phyloP scores from a whole-genome alignment of 2,329 filamentous ascomycete species.

The Penicillium concentricum region DNA sequence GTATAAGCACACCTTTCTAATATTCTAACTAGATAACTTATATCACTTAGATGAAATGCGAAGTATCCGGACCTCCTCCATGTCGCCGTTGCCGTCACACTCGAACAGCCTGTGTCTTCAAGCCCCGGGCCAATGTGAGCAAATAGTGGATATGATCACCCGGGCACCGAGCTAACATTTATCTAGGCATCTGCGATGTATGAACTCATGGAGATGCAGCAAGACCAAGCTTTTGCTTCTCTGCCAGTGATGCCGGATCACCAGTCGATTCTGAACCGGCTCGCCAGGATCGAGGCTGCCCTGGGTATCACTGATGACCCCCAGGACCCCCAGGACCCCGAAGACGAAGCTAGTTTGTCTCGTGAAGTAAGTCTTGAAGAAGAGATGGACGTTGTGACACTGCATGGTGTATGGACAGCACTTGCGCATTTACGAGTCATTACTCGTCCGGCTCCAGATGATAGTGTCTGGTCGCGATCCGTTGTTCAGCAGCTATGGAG shows the following conservation, averaged over 20 bases:
- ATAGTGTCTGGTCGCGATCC: constrained; percentile 24
- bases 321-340: constrained; percentile 5
- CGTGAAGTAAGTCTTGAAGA: constrained; percentile 17
- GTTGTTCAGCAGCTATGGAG: constrained; percentile 27
- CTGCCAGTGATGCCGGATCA: constrained; percentile 12
- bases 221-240: constrained; percentile 3
- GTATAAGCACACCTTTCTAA: constrained; percentile 8
- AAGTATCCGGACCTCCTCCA: constrained; percentile 28
- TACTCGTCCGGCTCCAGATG: constrained; percentile 20
- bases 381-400: constrained; percentile 7
- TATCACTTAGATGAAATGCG: constrained; percentile 29
- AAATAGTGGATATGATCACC: background rate
- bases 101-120: constrained; percentile 26
- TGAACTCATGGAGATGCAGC: constrained; percentile 15
- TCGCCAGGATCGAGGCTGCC: constrained; percentile 26
- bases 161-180: background rate
- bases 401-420: constrained; percentile 23
- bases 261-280: constrained; percentile 23
- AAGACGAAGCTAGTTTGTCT: constrained; percentile 1
- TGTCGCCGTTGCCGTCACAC: constrained; percentile 30
- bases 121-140: constrained; percentile 31
- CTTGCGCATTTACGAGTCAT: constrained; percentile 24
- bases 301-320: constrained; percentile 18
- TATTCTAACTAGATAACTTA: background rate
- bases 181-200: constrained; percentile 27